These are phyloP conservation scores for Myxozyma neglecta DNA, from an alignment of 805 yeast genomes.

Conservation along the genomic window DNA sequence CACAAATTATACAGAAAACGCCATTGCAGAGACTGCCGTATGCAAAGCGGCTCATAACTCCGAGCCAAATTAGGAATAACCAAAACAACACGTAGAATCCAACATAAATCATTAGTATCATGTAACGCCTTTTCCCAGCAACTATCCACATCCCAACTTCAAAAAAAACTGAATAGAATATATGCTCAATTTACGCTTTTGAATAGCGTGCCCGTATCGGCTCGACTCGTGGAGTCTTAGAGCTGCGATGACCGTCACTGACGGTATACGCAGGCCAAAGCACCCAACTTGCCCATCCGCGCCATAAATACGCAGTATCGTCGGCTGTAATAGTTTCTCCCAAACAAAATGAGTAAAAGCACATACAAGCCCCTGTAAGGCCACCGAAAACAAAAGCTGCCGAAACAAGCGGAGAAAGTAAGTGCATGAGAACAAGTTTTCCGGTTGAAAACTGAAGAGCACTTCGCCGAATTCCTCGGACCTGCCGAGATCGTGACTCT, in stretches of 20 bases:
- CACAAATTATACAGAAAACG: too few species aligned
- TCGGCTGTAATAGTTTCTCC: slow-evolving; percentile 15
- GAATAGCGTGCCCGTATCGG: background rate
- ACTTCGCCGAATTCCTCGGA: background rate
- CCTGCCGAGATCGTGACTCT: background rate
- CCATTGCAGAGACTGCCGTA: background rate
- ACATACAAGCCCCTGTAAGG: slow-evolving; percentile 10
- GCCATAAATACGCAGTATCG: slow-evolving; percentile 27
- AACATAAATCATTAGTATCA: too few species aligned
- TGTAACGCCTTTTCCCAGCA: too few species aligned
- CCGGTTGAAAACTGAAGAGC: slow-evolving; percentile 2
- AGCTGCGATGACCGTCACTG: background rate
- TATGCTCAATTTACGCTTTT: too few species aligned
- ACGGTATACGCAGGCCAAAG: slow-evolving; percentile 8
- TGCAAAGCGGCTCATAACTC: background rate
- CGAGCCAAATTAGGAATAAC: too few species aligned
- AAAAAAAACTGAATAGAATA: too few species aligned
- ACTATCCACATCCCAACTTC: too few species aligned
- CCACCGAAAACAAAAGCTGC: slow-evolving; percentile 13
- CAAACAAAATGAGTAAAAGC: slow-evolving; percentile 17
- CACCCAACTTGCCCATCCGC: slow-evolving; percentile 21
- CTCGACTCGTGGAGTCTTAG: background rate
- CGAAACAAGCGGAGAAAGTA: slow-evolving; percentile 15
- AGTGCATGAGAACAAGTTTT: slow-evolving; percentile 8
- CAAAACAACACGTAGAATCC: too few species aligned